phyloP scores from a whole-genome alignment of 768 basidiomycete genomes.

The Hortiboletus flavorubellus region DNA sequence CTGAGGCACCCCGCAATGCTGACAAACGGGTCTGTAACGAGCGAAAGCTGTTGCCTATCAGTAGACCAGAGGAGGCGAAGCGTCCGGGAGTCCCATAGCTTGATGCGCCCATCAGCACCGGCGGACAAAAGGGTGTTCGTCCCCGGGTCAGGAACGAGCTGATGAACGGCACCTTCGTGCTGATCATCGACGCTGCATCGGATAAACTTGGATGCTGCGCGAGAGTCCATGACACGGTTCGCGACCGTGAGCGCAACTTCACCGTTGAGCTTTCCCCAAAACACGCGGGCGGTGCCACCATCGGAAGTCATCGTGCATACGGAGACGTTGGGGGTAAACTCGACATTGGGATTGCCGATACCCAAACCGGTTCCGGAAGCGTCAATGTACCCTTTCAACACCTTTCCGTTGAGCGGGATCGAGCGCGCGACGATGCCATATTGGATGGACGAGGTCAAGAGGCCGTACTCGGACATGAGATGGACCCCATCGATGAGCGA shows the following conservation, averaged over 20 bases:
- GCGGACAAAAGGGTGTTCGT: conserved; percentile 45
- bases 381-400: conserved; percentile 68
- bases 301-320: conserved; percentile 55
- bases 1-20: conserved; percentile 45
- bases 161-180: conserved; percentile 58
- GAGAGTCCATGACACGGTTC: conserved; percentile 55
- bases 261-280: conserved; percentile 74
- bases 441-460: conserved; percentile 60
- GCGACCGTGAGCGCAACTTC: conserved; percentile 61
- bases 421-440: conserved; percentile 76
- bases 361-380: conserved; percentile 57
- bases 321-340: conserved; percentile 68
- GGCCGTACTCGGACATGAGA: conserved; percentile 51
- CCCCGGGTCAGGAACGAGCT: conserved; percentile 49
- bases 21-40: conserved; percentile 48
- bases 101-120: conserved; percentile 62
- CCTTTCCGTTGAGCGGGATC: conserved; percentile 62
- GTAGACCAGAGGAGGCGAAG: conserved; percentile 66
- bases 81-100: conserved; percentile 65
- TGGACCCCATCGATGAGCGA: conserved; percentile 56
- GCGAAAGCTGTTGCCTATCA: conserved; percentile 29
- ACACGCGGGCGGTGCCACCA: conserved; percentile 61
- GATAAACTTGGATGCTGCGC: conserved; percentile 43
- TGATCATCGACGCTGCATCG: conserved; percentile 53
- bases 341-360: conserved; percentile 71